These are phyloP conservation scores for Gossypium thurberi DNA, from an alignment of 345 rosid species.

Conservation along the genomic window DNA sequence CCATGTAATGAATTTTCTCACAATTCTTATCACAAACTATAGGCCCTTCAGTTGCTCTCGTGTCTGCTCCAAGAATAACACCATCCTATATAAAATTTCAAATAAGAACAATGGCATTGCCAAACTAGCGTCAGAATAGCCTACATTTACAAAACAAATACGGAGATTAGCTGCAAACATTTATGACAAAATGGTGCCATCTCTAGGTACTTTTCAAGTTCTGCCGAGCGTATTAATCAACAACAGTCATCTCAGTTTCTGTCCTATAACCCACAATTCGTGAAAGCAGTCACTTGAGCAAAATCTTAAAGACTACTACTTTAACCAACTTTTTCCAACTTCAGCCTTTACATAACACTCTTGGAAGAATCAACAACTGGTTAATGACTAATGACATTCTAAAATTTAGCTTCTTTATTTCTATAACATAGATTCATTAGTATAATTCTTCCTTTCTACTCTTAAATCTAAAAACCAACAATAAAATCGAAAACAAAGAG, in stretches of 20 bases:
- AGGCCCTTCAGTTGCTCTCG: conserved; percentile 88
- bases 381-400: background rate
- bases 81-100: conserved; percentile 52
- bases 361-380: background rate
- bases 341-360: background rate
- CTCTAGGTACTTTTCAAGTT: background rate
- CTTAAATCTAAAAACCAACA: background rate
- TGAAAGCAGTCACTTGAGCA: background rate
- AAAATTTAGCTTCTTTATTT: background rate
- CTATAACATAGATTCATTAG: background rate
- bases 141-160: background rate
- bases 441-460: background rate
- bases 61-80: conserved; percentile 53
- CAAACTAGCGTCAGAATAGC: conserved; percentile 1
- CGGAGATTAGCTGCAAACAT: background rate
- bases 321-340: background rate
- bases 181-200: background rate
- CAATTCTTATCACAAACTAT: conserved; percentile 97
- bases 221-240: background rate
- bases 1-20: conserved; percentile 98
- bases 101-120: background rate
- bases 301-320: background rate
- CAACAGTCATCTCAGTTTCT: too few species aligned
- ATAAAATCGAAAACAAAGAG: background rate
- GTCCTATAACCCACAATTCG: background rate